Base-by-base conservation (phyloP, 768 basidiomycete genomes). In the Russula dissimulans region DNA sequence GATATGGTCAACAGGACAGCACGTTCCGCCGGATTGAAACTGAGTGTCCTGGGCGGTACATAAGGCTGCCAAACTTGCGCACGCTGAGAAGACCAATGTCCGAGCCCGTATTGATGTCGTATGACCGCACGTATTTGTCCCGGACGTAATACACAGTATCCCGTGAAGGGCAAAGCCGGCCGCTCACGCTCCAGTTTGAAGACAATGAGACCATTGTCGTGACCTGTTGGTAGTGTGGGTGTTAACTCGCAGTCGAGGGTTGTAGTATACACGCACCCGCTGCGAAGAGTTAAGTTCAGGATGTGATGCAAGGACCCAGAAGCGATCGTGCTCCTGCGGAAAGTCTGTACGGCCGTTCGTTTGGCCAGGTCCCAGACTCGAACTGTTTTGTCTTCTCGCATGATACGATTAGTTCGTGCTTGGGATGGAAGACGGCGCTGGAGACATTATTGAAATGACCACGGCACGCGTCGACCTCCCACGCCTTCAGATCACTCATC, bases 401-500 rank as follows among this genome's bases (percentile, higher is more conserved):
- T 22, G 94, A 97, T 17, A 99, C 86, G 66, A 99, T 95, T 47
- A 99, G 74, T 73, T 99, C 97, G 70, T 98, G 95, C 69, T 95
- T 91, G 0, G 95, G 95, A 71, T 98, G 97, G 80, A 99, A 99
- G 38, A 98, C 78, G 1, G 91, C 91, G 63, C 81, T 89, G 15
- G 91, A 93, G 59, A 98, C 95, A 66, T 98, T 97, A 79, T 97
- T 98, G 76, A 97, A 98, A 71, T 99, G 97, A 0, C 97, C 97
- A 57, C 97, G 81, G 77, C 93, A 98, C 11, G 93, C 89, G 71
- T 98, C 97, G 38, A 99, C 95, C 74, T 99, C 97, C 97, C 97
- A 99, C 0, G 97, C 97, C 74, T 93, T 97, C 36, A 91, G 95
- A 71, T 99, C 97, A 71, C 88, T 92, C 97, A 99, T 98, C 63